Base-by-base conservation (phyloP, 805 yeast genomes). In the Groenewaldozyma salmanticensis region DNA sequence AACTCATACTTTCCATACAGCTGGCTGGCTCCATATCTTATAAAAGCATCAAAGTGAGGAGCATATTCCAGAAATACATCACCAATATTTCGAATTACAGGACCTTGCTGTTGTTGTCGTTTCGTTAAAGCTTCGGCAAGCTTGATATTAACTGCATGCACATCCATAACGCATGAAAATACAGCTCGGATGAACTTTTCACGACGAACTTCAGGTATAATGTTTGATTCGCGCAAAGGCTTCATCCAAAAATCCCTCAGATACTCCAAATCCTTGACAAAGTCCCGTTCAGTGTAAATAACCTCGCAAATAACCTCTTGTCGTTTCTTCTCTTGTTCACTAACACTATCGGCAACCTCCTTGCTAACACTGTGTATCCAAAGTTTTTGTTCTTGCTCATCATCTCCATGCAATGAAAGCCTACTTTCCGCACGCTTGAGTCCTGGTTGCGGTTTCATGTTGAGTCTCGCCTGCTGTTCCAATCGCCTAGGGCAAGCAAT, bases 301-400 rank as follows among this genome's bases (percentile, higher is more conserved):
- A 88, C 81, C 63, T 92, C 98, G 64, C 86, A 90, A 36, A 92
- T 92, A 48, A 88, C 79, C 55, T 92, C 98, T 61, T 92, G 98
- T 48, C 97, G 74, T 65, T 86, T 86, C 53, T 84, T 80, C 58
- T 92, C 98, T 40, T 67, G 73, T 52, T 85, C 88, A 43, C 84
- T 85, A 43, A 90, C 71, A 36, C 78, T 69, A 42, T 84, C 94
- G 56, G 88, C 72, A 4, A 87, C 64, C 34, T 77, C 79, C 53
- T 78, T 74, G 2, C 95, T 80, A 7, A 92, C 98, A 2, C 94
- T 81, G 53, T 83, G 83, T 40, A 90, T 85, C 98, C 98, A 92
- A 35, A 88, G 75, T 39, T 86, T 85, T 55, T 81, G 85, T 52
- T 79, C 79, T 46, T 81, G 85, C 40, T 78, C 85, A 38, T 81